Base-by-base conservation (phyloP, 2,329 filamentous ascomycete species). In the Stachybotrys chartarum region DNA sequence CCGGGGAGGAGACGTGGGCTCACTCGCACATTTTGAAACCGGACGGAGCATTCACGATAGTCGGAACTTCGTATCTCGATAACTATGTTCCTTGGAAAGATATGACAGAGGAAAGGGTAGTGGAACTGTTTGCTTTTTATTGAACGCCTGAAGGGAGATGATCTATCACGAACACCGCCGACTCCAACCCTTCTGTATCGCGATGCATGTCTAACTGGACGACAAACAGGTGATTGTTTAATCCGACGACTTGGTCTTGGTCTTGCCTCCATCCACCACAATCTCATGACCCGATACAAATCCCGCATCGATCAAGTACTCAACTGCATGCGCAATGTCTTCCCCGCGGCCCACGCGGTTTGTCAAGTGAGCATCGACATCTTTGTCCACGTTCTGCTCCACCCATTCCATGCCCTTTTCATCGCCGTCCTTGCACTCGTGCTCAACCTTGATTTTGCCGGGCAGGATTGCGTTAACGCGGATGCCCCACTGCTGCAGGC, bases 391-490 rank as follows among this genome's bases (percentile, higher is more conserved):
- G 42, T 61, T 57, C 10, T 57, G 56, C n/a, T 61, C 55, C 2
- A 68, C 70, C 71, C 71, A 77, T 52, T 63, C 63, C 50, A 60
- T 61, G 12, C 72, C 72, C 17, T 68, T 69, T 58, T 77, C 70
- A 56, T 78, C 75, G 7, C 70, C 75, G 44, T 71, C 67, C 56
- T 68, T 72, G 58, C 72, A 70, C 67, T 78, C 76, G 59, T 78
- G 75, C n/a, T 68, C 67, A 8, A 71, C 75, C 62, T 75, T 76
- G 64, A 77, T 74, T 52, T 74, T 65, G 3, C 76, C 75, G 0
- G 76, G 75, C 6, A 75, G 71, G 35, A 78, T 68, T n/a, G 74
- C 60, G 57, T 72, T 72, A 56, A 68, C 67, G 17, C 70, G 59
- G 39, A 72, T 68, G 1, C 68, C 71, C 60, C 64, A 68, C 30